Evolutionary conservation across 1,139 yeast genomes (phyloP), one percentile per base, ranked within the genome.

Genomic region (Meyerozyma smithsonii): DNA sequence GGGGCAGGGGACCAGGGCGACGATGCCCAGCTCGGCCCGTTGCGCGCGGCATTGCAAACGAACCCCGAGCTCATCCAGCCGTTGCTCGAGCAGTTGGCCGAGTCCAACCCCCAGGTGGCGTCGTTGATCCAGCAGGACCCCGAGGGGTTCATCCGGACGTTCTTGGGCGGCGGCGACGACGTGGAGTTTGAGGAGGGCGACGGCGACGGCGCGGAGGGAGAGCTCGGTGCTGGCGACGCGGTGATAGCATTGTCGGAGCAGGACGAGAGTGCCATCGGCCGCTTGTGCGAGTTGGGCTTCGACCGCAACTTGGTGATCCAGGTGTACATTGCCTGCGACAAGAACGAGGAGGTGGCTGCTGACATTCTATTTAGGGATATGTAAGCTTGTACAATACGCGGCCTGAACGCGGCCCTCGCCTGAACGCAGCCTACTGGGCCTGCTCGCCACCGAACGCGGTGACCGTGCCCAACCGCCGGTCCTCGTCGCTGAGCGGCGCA

Each of bases 321-420:
- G 67, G 96, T 95, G 28, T 94, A 88, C 66, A 83, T 94, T 75
- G 98, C 97, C 36, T 92, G 98, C 63, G 98, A 94, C 58, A 92
- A 90, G 69, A 89, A 92, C 64, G 98, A 92, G 66, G 97, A 92
- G 69, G 77, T 88, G 54, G 89, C 98, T 35, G 98, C 97, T 32
- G 94, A 92, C 65, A 79, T 88, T 56, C 72, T 92, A 54, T 86
- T 84, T 58, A 75, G 81, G 56, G 75, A 69, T 61, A 62, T 63
- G 64, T 68, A 58, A 47, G n/a, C 30, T 24, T 30, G 34, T 30
- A 30, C 34, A 10, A 30, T 30, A 30, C 8, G 8, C 7, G 21
- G 10, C 12, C n/a, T 17, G 12, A 7, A 32, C n/a, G n/a, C n/a
- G n/a, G n/a, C n/a, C n/a, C n/a, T n/a, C n/a, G n/a, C n/a, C n/a